Conservation (phyloP, 2,329 filamentous ascomycete species). For the Fusarium sp. region DNA sequence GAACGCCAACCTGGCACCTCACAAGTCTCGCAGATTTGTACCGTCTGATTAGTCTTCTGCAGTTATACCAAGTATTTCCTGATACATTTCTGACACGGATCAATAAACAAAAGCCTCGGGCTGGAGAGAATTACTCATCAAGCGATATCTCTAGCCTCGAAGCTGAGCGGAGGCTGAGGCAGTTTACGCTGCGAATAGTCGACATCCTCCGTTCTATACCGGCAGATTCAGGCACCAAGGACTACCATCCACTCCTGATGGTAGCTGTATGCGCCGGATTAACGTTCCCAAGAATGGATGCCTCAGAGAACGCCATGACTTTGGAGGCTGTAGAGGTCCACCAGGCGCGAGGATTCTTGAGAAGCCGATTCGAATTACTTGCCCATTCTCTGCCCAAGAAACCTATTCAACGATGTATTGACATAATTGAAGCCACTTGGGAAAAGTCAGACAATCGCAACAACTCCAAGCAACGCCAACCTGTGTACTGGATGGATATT, state of each 20-base stretch:
- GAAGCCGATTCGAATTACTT: not conserved
- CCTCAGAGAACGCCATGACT: not conserved
- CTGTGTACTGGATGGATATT: not conserved
- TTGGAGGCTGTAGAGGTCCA: not conserved
- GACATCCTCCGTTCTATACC: not conserved
- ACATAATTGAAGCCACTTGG: not conserved
- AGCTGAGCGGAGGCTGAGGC: not conserved
- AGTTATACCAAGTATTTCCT: not conserved
- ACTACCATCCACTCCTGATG: not conserved
- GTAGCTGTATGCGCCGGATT: not conserved
- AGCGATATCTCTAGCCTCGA: not conserved
- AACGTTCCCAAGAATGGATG: not conserved
- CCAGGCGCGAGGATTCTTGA: not conserved
- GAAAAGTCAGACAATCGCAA: accelerated
- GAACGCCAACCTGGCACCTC: not conserved
- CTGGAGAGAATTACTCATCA: accelerated
- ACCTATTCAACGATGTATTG: not conserved
- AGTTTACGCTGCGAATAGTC: not conserved
- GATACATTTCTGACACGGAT: not conserved
- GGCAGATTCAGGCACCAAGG: not conserved
- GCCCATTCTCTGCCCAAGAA: not conserved
- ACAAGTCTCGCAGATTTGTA: accelerated
- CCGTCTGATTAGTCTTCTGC: not conserved
- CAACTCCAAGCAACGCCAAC: not conserved
- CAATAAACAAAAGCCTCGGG: accelerated